Evolutionary conservation across 2,329 filamentous ascomycete genomes (phyloP).

Genomic region (Cyanodermella asteris): DNA sequence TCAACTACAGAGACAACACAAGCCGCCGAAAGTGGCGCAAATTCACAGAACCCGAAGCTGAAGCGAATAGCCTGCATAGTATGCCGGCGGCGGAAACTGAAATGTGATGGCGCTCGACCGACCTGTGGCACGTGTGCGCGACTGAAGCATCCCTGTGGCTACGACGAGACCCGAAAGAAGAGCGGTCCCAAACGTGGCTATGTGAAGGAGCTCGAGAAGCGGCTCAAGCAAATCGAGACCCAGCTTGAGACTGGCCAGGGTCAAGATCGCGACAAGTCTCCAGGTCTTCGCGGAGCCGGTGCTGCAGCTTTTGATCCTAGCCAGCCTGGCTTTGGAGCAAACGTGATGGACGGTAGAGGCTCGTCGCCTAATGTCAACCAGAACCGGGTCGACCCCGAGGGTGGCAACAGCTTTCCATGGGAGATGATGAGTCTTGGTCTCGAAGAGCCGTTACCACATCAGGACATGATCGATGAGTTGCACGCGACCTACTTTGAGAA

Average conservation of each 20-base stretch:
- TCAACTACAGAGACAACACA: slow-evolving; percentile 17
- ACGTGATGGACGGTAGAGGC: not conserved
- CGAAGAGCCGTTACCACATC: slow-evolving; percentile 58
- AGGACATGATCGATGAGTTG: slow-evolving; percentile 70
- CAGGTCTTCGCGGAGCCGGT: no score
- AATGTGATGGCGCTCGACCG: slow-evolving; percentile 67
- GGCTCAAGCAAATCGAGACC: slow-evolving; percentile 84
- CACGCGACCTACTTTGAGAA: slow-evolving; percentile 77
- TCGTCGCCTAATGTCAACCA: slow-evolving; percentile 7
- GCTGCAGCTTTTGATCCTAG: no score
- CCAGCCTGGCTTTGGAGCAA: no score
- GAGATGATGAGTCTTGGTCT: slow-evolving; percentile 67
- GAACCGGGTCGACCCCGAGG: no score
- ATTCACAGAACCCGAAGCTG: no score
- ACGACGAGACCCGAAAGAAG: slow-evolving; percentile 83
- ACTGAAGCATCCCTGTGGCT: slow-evolving; percentile 69
- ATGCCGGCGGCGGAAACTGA: slow-evolving; percentile 77
- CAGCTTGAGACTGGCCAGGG: slow-evolving; percentile 71
- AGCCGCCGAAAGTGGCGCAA: slow-evolving; percentile 13
- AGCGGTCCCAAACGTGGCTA: slow-evolving; percentile 88
- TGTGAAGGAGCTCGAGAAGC: slow-evolving; percentile 80
- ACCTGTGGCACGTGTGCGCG: slow-evolving; percentile 75
- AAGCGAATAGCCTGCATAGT: slow-evolving; percentile 91
- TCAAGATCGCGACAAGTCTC: no score
- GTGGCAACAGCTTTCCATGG: slow-evolving; percentile 42